Evolutionary conservation across 2,329 filamentous ascomycete species (phyloP), one percentile per base, ranked within the genome.

Genomic region (Ciborinia camelliae): DNA sequence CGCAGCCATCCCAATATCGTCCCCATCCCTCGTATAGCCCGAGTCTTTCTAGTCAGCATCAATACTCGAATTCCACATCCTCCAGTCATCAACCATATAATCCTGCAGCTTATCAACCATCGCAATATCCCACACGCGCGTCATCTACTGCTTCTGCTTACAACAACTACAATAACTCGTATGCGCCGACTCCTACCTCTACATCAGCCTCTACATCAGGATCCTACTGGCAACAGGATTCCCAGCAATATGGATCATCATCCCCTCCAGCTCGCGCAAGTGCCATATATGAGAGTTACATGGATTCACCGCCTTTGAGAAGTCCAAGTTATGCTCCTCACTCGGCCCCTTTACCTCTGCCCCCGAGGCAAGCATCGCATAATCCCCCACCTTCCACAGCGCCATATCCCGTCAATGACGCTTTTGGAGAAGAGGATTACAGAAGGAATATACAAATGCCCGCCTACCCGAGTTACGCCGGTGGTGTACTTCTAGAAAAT

Each of bases 61-160:
- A 64, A 37, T 64, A 61, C 41, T 39, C 54, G 10, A 83, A 68
- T 79, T 81, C 67, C 82, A 82, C 71, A 79, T 82, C 68, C 75
- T 79, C 65, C 75, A 79, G 65, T 72, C 79, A 67, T 77, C 82
- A 68, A 76, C 81, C 84, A 51, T 94, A 93, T 77, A 94, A 93
- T 73, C 90, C 91, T 1, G 77, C 79, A 41, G 73, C 75, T 48
- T 76, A 79, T 32, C 79, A 81, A 54, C 72, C 69, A 57, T 62
- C 78, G 30, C 73, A 86, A 14, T 79, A 81, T 66, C 79, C 84
- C 60, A 83, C 86, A 65, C 85, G 85, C 1, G 87, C 85, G 37
- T 47, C 61, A 32, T 71, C 20, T 82, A 86, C 74, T 81, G 85
- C 63, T 81, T 85, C 50, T 76, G 87, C 54, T 82, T 85, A 77